phyloP scores from a whole-genome alignment of 2,329 filamentous ascomycete genomes.

The Beauveria sp. region DNA sequence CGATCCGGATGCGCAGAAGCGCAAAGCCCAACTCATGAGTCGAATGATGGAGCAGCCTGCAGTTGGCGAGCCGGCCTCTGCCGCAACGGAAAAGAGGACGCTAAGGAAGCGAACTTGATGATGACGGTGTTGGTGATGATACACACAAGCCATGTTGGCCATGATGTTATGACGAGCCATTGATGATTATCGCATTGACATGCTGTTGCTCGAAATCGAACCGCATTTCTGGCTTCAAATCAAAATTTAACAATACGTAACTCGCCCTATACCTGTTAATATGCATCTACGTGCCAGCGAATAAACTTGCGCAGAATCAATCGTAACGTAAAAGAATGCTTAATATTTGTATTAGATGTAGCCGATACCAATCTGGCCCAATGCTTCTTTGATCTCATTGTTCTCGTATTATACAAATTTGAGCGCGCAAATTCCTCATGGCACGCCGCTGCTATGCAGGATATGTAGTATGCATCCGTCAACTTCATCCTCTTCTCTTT shows the following conservation, averaged over 20 bases:
- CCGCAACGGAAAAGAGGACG: not conserved
- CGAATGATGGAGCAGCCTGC: constrained; percentile 29
- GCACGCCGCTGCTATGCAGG: not conserved
- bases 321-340: not conserved
- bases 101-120: constrained; percentile 3
- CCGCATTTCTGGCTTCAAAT: too few relatives aligned
- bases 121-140: not conserved
- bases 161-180: not conserved
- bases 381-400: constrained; percentile 8
- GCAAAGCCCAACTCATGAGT: constrained; percentile 36
- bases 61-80: not conserved
- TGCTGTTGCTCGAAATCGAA: not conserved
- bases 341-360: not conserved
- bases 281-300: not conserved
- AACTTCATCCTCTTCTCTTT: not conserved
- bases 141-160: not conserved
- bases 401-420: constrained; percentile 6
- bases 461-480: not conserved
- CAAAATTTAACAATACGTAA: not conserved
- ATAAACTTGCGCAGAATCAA: not conserved
- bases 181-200: not conserved
- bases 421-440: not conserved
- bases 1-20: constrained; percentile 39
- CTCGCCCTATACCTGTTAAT: not conserved
- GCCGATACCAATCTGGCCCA: not conserved